Evolutionary conservation across 148 eudicot species (phyloP), one percentile per base, ranked within the genome.

Genomic region (Rhododendron mucronatum): DNA sequence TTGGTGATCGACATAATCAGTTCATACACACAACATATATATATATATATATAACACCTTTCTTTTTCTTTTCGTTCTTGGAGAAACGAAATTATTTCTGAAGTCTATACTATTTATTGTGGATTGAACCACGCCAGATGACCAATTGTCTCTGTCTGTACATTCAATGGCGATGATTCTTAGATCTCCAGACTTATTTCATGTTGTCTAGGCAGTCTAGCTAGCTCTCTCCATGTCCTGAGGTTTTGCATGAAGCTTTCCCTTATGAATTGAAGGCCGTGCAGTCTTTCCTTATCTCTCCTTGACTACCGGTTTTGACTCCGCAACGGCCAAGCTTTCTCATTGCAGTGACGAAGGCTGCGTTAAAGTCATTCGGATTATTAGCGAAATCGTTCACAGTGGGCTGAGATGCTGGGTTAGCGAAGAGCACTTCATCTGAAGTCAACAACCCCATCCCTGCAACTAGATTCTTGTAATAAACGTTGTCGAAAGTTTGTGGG

Each of bases 241-340:
- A 67, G 14, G 30, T 3, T 67, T 67, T 67, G 74, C 74, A 67
- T 9, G 15, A 26, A 65, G 4, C 73, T n/a, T 67, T 11, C 35
- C 74, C 33, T 26, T 26, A 67, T 26, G 74, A 88, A 82, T 88
- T 88, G 12, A 78, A 18, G 4, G 71, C 69, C 50, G 90, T 53
- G 78, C 98, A 96, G 71, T 91, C 92, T 30, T 86, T 91, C 14
- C 96, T 86, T 63, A 96, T 96, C 86, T 95, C 94, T 16, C 98
- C 98, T 6, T 88, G 77, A 16, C 83, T 91, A 20, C 98, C 96
- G 0, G 92, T 93, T 89, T 89, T 84, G 14, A 96, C 95, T 20
- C 94, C 96, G 16, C 93, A 90, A 73, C 98, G 90, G 0, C 98
- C 98, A 5, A 95, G 90, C 88, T 89, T 95, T 0, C 89, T 93